Evolutionary conservation across 2,329 filamentous ascomycete species (phyloP), one percentile per base, ranked within the genome.

Genomic region (Ophiocordyceps camponoti-leonardi): DNA sequence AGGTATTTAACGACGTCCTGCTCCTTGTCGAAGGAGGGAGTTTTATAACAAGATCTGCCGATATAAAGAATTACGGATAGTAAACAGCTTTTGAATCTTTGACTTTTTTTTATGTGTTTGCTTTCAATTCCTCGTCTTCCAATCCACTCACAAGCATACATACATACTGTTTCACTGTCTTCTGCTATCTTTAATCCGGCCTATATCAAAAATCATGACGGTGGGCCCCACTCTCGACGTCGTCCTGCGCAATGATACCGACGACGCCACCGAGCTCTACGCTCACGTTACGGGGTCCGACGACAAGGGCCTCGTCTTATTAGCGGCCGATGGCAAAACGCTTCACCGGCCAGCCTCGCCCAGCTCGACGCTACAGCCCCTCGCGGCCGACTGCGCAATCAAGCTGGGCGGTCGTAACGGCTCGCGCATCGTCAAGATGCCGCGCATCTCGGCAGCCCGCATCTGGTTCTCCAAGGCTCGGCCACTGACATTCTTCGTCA

Each of bases 211-310:
- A 7, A n/a, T 22, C 8, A 22, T 33, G 18, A 33, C 13, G 8
- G 18, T 26, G 41, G 13, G 30, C 7, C 16, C 30, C 28, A 39
- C 20, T 10, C 64, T 85, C 42, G 66, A 73, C 44, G 70, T 86
- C 48, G 70, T 73, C 12, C 61, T 87, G 19, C 66, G 72, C 53
- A 87, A 87, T 63, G 73, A 75, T 52, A 82, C 80, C 2, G 63
- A 63, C 28, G 79, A 79, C 1, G 62, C 16, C 35, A 10, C 66
- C 45, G 71, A 41, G 43, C 55, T 66, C 28, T 86, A 75, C 54
- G 82, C 78, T 19, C 82, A 84, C 58, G 72, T 92, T 54, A 87
- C 79, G 1, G 83, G 83, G 19, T 53, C 50, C 31, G 72, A 73
- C 18, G 69, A 72, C 56, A 74, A 76, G 53, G 67, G 67, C 14